These are phyloP conservation scores for Exophiala calicioides DNA, from an alignment of 2,329 filamentous ascomycete species.

Conservation along the genomic window DNA sequence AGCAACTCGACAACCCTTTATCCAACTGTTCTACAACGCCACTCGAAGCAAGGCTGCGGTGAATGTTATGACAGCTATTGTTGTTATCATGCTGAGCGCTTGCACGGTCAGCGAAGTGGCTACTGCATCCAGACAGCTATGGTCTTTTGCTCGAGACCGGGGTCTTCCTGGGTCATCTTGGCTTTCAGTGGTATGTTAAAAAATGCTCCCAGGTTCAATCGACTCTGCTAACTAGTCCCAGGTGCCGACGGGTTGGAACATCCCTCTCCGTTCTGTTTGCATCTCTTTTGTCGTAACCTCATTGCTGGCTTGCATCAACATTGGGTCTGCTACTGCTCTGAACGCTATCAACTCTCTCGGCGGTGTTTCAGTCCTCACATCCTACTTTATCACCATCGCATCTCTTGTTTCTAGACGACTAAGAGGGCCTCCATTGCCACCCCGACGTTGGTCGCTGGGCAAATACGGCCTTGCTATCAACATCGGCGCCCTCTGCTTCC, in stretches of 20 bases:
- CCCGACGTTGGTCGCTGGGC: slow-evolving; percentile 43
- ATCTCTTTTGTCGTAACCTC: slow-evolving; percentile 50
- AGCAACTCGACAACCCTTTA: slow-evolving; percentile 50
- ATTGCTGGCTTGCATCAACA: slow-evolving; percentile 39
- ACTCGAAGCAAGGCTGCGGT: slow-evolving; percentile 46
- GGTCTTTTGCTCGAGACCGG: slow-evolving; percentile 53
- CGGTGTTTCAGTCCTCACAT: slow-evolving; percentile 39
- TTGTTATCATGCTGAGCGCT: slow-evolving; percentile 46
- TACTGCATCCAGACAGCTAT: slow-evolving; percentile 59
- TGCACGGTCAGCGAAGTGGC: slow-evolving; percentile 57
- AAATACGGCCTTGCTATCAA: slow-evolving; percentile 37
- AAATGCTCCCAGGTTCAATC: not conserved
- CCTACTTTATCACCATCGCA: slow-evolving; percentile 42
- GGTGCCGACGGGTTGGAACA: slow-evolving; percentile 33
- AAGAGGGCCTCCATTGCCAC: slow-evolving; percentile 43
- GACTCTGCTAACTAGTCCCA: not conserved
- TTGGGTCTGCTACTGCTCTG: slow-evolving; percentile 41
- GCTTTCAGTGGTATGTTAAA: slow-evolving; percentile 10
- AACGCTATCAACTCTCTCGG: slow-evolving; percentile 43
- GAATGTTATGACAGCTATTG: slow-evolving; percentile 49
- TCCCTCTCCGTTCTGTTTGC: slow-evolving; percentile 38
- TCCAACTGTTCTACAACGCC: slow-evolving; percentile 52
- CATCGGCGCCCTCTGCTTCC: slow-evolving; percentile 37
- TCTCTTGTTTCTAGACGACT: slow-evolving; percentile 49
- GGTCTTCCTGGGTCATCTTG: slow-evolving; percentile 36